Base-by-base conservation (phyloP, 1,284 basidiomycete species). In the Phlebopus sp. region DNA sequence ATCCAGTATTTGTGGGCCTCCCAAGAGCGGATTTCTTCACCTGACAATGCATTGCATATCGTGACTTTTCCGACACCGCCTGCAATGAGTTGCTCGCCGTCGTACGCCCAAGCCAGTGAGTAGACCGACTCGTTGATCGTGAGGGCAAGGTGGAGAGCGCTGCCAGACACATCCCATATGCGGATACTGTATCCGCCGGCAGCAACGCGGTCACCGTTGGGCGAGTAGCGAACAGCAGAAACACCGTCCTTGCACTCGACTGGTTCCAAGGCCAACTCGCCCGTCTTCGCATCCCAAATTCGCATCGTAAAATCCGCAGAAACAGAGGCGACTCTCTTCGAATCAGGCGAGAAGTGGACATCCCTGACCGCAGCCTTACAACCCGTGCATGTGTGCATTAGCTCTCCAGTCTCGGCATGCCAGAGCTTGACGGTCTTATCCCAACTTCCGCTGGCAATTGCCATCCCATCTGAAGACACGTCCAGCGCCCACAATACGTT, bases 341-440 rank as follows among this genome's bases (percentile, higher is more conserved):
- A 21, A 32, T 46, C 44, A 30, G 25, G 23, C 7, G 44, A 46
- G 15, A 46, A 46, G 3, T 37, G 35, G 17, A 37, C 15, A 25
- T 25, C 25, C 25, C 25, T 25, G 25, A 25, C 25, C 25, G 25
- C 25, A 8, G 4, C 25, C 5, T 25, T 25, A 8, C 8, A 8
- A 25, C 25, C 25, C 25, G 4, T 25, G 25, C 25, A 25, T 25
- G 25, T 25, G 25, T 25, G 8, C 5, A 25, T 18, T 8, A 25
- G 8, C 25, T 25, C 25, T 4, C 8, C 5, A 25, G 25, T 25
- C 5, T 8, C 25, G 25, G 5, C 8, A 8, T 25, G 5, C 25
- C 25, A 25, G 25, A 25, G 25, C 8, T 8, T 25, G 25, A 25
- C 25, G 4, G 25, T 25, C 8, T 8, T 25, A 8, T 25, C 25